Conservation (phyloP, 306 rosid species). For the Luffa aegyptiaca region DNA sequence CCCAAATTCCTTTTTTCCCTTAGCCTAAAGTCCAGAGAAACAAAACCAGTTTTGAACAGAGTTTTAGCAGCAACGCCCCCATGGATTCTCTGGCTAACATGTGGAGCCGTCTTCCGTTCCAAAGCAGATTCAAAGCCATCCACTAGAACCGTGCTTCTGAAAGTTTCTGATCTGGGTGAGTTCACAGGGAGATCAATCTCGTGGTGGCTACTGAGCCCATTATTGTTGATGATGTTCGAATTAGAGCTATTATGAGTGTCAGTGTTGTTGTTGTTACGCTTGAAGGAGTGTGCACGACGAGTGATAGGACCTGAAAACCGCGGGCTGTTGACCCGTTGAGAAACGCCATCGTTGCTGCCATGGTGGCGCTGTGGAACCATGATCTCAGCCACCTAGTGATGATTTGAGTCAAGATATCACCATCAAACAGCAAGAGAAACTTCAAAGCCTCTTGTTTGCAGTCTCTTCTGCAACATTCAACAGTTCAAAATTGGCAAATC, state of each 20-base stretch:
- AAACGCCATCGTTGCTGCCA: conserved; percentile 55
- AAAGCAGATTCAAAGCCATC: conserved; percentile 39
- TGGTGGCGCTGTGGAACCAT: conserved; percentile 58
- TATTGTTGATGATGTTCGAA: conserved; percentile 8
- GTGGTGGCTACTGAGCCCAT: conserved; percentile 26
- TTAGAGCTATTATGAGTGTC: background rate
- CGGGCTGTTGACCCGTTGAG: conserved; percentile 85
- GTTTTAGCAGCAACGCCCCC: conserved; percentile 31
- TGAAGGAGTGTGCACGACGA: conserved; percentile 95
- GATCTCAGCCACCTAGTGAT: background rate
- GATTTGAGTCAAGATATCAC: background rate
- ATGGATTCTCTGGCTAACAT: conserved; percentile 45
- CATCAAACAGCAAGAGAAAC: background rate
- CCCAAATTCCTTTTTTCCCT: conserved; percentile 71
- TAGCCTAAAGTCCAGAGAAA: conserved; percentile 50
- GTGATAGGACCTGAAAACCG: conserved; percentile 90
- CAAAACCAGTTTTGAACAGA: conserved; percentile 35
- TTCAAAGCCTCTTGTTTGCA: background rate
- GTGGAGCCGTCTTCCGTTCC: conserved; percentile 42
- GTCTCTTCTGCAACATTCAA: background rate
- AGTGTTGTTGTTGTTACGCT: conserved; percentile 38
- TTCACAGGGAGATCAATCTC: conserved; percentile 58
- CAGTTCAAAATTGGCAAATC: background rate
- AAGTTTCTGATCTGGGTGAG: conserved; percentile 73
- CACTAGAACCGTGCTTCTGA: conserved; percentile 7